Percentiles rank a stretch among this genome's conserved stretches.
These are phyloP conservation scores for Boletus fagicola DNA, from an alignment of 768 basidiomycete genomes.

Conservation along the genomic window DNA sequence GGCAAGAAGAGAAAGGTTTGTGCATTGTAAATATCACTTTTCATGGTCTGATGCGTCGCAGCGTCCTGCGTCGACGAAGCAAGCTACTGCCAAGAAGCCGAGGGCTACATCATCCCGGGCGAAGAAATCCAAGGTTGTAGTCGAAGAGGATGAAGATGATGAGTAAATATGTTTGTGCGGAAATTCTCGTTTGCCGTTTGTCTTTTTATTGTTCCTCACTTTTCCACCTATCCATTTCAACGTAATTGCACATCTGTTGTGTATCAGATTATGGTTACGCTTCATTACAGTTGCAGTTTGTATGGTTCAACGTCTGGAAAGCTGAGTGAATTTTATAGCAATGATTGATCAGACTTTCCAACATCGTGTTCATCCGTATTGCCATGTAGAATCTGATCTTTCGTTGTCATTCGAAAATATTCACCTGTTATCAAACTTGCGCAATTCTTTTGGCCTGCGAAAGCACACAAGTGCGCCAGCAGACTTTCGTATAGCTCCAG, in stretches of 20 bases:
- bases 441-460: neutral
- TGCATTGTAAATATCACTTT: neutral
- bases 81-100: slow-evolving; percentile 42
- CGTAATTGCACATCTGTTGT: slow-evolving; percentile 12
- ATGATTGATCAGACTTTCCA: neutral
- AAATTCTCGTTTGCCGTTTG: neutral
- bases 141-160: slow-evolving; percentile 44
- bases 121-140: slow-evolving; percentile 45
- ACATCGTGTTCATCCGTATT: neutral
- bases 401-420: neutral
- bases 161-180: slow-evolving; percentile 18
- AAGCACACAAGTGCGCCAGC: neutral
- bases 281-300: slow-evolving; percentile 2
- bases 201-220: slow-evolving; percentile 5
- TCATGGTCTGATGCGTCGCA: slow-evolving; percentile 20
- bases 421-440: neutral
- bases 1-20: slow-evolving; percentile 73
- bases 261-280: slow-evolving; percentile 5
- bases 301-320: neutral
- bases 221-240: neutral
- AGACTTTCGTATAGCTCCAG: neutral
- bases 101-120: slow-evolving; percentile 28
- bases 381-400: neutral
- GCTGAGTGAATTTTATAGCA: neutral
- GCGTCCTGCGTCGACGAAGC: slow-evolving; percentile 46